A percentile compares a stretch with the other conserved stretches of the same genome.
Conservation (phyloP, 768 basidiomycete species). For the Hirschioporus abietinus region DNA sequence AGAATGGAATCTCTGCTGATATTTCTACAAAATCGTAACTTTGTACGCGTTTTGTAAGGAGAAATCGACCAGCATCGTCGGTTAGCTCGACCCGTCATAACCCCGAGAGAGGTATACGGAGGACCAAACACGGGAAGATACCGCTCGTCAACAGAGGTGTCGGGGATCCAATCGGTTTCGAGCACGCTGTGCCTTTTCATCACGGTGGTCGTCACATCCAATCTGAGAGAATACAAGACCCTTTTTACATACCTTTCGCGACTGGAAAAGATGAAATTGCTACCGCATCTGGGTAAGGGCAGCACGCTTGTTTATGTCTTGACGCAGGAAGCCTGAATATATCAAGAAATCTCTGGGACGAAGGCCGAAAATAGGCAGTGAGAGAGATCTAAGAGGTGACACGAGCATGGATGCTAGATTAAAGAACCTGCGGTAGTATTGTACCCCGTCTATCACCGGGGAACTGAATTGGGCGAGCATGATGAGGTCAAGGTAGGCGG, state of each 20-base stretch:
- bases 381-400: not conserved
- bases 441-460: not conserved
- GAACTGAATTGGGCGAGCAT: not conserved
- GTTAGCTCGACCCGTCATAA: not conserved
- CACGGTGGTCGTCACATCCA: not conserved
- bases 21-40: not conserved
- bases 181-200: constrained; percentile 1
- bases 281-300: not conserved
- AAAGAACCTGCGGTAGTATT: not conserved
- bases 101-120: not conserved
- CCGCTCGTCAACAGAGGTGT: not conserved
- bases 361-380: not conserved
- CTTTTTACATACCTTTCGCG: not conserved
- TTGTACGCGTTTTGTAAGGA: not conserved
- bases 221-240: not conserved
- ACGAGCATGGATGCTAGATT: not conserved
- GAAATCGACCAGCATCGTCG: not conserved
- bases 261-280: not conserved
- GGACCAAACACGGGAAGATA: not conserved
- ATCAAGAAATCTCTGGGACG: not conserved
- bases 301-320: not conserved
- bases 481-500: not conserved
- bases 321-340: not conserved
- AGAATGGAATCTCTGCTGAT: not conserved
- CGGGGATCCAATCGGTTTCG: not conserved